Evolutionary conservation across 2,329 filamentous ascomycete genomes (phyloP).

Genomic region (Leptographium flavum): DNA sequence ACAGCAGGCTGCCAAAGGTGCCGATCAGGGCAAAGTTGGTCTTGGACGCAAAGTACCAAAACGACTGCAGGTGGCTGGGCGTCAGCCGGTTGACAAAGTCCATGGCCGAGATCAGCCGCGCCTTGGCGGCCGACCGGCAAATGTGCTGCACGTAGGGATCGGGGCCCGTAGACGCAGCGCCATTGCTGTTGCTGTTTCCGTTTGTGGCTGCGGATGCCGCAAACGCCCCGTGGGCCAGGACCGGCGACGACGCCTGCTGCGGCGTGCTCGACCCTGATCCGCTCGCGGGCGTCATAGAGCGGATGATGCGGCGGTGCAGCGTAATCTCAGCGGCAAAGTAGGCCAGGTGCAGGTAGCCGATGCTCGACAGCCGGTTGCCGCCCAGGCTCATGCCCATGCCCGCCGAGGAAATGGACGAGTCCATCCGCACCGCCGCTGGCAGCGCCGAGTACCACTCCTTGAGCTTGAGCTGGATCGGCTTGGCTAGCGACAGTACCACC

Average conservation of each 20-base stretch:
- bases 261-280: slow-evolving; percentile 19
- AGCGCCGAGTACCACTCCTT: slow-evolving; percentile 69
- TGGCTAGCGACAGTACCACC: slow-evolving; percentile 59
- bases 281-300: slow-evolving; percentile 47
- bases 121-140: slow-evolving; percentile 86
- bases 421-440: slow-evolving; percentile 51
- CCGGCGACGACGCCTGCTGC: slow-evolving; percentile 4
- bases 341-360: slow-evolving; percentile 72
- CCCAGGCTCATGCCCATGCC: slow-evolving; percentile 21
- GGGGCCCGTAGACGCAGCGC: slow-evolving; percentile 17
- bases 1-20: slow-evolving; percentile 80
- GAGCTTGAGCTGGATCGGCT: slow-evolving; percentile 68
- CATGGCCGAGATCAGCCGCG: slow-evolving; percentile 87
- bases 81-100: slow-evolving; percentile 91
- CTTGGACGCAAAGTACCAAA: slow-evolving; percentile 83
- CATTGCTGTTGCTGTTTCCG: slow-evolving; percentile 2
- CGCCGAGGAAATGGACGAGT: slow-evolving; percentile 33
- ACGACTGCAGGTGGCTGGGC: slow-evolving; percentile 71
- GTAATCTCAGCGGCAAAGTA: slow-evolving; percentile 94
- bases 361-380: slow-evolving; percentile 38
- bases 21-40: slow-evolving; percentile 91
- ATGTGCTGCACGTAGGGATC: slow-evolving; percentile 83
- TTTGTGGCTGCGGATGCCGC: background rate
- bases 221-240: background rate
- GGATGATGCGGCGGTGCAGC: slow-evolving; percentile 79